phyloP scores from a whole-genome alignment of 176 grass and related monocot genomes.

The Zea luxurians region DNA sequence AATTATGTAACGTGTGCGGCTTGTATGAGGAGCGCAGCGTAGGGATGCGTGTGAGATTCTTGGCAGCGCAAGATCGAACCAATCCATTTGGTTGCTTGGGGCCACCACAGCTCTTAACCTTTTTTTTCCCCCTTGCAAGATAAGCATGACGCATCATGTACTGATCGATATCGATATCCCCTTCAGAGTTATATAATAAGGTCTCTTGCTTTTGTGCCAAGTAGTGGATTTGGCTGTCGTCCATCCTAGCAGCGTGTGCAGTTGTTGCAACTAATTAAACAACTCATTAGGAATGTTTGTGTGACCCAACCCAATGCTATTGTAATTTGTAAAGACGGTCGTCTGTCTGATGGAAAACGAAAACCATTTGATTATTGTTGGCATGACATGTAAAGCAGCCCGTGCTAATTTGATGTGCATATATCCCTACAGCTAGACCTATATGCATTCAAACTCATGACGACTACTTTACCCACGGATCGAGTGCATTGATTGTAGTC shows the following conservation, averaged over 20 bases:
- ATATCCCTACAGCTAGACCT: not conserved
- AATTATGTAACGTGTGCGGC: slow-evolving; percentile 39
- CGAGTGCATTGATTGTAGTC: not conserved
- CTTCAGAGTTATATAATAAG: not conserved
- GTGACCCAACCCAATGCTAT: not conserved
- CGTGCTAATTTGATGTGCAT: not conserved
- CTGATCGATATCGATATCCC: not conserved
- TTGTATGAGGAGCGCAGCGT: slow-evolving; percentile 41
- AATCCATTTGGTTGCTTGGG: slow-evolving; percentile 33
- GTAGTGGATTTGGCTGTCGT: slow-evolving; percentile 43
- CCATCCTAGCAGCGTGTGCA: slow-evolving; percentile 30
- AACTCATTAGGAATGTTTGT: slow-evolving; percentile 10
- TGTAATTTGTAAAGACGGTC: not conserved
- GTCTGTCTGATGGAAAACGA: not conserved
- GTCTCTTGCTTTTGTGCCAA: slow-evolving; percentile 26
- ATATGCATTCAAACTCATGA: slow-evolving; percentile 10
- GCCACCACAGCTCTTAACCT: slow-evolving; percentile 1
- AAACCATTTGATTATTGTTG: slow-evolving; percentile 28
- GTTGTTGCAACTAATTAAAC: slow-evolving; percentile 6
- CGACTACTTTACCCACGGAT: not conserved
- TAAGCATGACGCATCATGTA: slow-evolving; percentile 38
- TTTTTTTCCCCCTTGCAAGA: slow-evolving; percentile 29
- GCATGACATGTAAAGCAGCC: slow-evolving; percentile 24
- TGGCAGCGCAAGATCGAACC: slow-evolving; percentile 36
- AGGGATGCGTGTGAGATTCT: slow-evolving; percentile 66